Evolutionary conservation across 2,329 filamentous ascomycete genomes (phyloP), one percentile per base, ranked within the genome.

Genomic region (Cadophora sp.): DNA sequence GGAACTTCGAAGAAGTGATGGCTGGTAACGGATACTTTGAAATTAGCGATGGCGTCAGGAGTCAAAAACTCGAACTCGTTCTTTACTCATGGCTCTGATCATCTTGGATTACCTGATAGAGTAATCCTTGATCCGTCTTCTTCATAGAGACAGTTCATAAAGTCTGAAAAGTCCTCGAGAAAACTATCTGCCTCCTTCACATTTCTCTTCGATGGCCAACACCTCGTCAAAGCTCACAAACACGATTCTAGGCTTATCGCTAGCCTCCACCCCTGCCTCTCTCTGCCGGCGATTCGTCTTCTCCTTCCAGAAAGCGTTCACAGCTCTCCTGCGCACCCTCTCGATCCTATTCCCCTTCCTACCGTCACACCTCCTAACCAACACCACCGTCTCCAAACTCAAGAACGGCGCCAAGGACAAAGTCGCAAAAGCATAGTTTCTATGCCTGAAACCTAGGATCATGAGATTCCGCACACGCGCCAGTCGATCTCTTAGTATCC

Each of bases 1-100:
- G 88, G 89, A 43, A 76, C 76, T 2, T 79, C 79, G 62, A 80
- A 80, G 72, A 80, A 79, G 62, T 73, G 58, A 68, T 12, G 27
- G 27, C 2, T 31, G 40, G 55, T 22, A 51, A 43, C 19, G 26
- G 19, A 46, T n/a, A 4, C n/a, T 40, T 46, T 59, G 55, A 60
- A 31, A 40, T 65, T 24, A 59, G 55, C 63, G 51, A 40, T 34
- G 40, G 40, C 40, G 53, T 59, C 26, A 27, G 62, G 62, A 46
- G 37, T 61, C n/a, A n/a, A 5, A 3, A 46, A 27, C 11, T 43
- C 11, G 29, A 37, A 56, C 19, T 4, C 9, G 16, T 22, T 22
- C 22, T n/a, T 3, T 9, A 34, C 31, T 34, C 31, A 34, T 5
- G 5, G 31, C 5, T 34, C n/a, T n/a, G n/a, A n/a, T n/a, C n/a